Evolutionary conservation across 2,329 filamentous ascomycete species (phyloP), one percentile per base, ranked within the genome.

Genomic region (Fusarium anthophilum): DNA sequence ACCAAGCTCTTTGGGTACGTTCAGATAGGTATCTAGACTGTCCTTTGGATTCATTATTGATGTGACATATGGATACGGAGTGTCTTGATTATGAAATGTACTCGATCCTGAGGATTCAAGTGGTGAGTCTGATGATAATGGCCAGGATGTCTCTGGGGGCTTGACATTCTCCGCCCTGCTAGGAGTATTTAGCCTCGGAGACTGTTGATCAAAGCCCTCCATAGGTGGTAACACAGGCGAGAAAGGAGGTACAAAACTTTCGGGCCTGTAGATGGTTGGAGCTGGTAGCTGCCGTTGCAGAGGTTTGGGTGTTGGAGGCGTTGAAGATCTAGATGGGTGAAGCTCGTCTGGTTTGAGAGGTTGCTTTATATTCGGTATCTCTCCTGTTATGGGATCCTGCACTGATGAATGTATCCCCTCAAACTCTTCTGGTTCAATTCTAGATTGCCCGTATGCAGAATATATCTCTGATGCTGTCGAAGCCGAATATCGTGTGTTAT

Each of bases 391-490:
- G 30, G 53, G 41, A n/a, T 56, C 69, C 24, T n/a, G 47, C 14
- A 39, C 43, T 11, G 53, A 53, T 30, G 67, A 48, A 22, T 74
- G 59, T 8, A 48, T 47, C n/a, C 57, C 55, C n/a, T 48, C 39
- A 44, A 74, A 74, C 37, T 66, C 63, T 35, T 65, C 63, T n/a
- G 59, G 68, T 17, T 63, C 72, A 4, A 54, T 17, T 24, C 22
- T 39, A 20, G 51, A 22, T 20, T 67, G 55, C 22, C 43, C 56
- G 28, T 64, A 48, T 30, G 74, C 71, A n/a, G 55, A 63, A 37
- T 74, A 65, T 12, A 58, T 41, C 30, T 64, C 63, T 11, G 70
- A 73, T n/a, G 56, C 39, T 30, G 72, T 74, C 13, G 72, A 74
- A 26, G 68, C 61, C 15, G 72, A 74, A 72, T 59, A 69, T 20